Evolutionary conservation across 352 stramenopile genomes (phyloP), one percentile per base, ranked within the genome.

Genomic region (Pythium plurisporium): DNA sequence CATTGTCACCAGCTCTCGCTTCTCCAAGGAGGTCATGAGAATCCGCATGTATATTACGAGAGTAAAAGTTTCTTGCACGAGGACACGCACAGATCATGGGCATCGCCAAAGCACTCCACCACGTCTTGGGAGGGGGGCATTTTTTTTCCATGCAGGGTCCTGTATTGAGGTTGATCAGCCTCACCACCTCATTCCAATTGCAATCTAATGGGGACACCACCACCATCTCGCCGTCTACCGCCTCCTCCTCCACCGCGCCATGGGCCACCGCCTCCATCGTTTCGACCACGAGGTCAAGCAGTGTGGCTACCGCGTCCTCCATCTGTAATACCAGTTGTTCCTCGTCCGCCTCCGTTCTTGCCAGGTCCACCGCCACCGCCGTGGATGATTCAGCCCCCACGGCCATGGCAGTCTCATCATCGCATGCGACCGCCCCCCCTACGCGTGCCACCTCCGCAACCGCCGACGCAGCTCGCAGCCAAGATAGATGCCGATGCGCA

Each of bases 91-190:
- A 11, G 15, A 22, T 55, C 34, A 44, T 44, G 17, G 17, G 22
- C 12, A n/a, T 38, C 9, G 33, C 15, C 15, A 10, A 15, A 38
- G 15, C 10, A 15, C 9, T 38, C 9, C 15, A 15, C 15, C 33
- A 38, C 15, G 33, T 10, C 10, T 38, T 15, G 9, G 15, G 10
- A 10, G 33, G 15, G 10, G 9, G 33, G 33, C 15, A 38, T 10
- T 15, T 38, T 15, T 38, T 38, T 15, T 15, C 22, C 9, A 12
- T 11, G 19, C 4, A 44, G 19, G 31, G 47, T 43, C 30, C 34
- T 40, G 17, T 55, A 55, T 55, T 55, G 31, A 43, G 47, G 47
- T 44, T 31, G n/a, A 12, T 53, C 26, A 40, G 27, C 33, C 33
- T 10, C 33, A 38, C 33, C 4, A 15, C 40, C 12, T 12, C 10